Percentiles rank a stretch among this genome's conserved stretches.
Conservation (phyloP, 2,329 filamentous ascomycete species). For the Cyanodermella asteris region DNA sequence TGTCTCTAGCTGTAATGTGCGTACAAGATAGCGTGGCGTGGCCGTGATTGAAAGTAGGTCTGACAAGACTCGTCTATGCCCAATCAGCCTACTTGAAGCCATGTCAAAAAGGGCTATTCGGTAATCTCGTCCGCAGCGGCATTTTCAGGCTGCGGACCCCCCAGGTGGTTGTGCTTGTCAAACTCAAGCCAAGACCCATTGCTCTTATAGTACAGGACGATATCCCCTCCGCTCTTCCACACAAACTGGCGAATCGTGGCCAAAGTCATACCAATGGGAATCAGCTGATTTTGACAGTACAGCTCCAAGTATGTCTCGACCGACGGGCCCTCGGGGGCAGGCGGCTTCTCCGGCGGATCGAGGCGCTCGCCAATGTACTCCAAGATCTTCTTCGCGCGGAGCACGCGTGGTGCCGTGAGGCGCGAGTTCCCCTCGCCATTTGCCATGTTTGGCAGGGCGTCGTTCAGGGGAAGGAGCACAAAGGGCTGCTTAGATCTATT, state of each 20-base stretch:
- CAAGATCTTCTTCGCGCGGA: slow-evolving; percentile 84
- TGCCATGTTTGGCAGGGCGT: slow-evolving; percentile 51
- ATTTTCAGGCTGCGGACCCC: no score
- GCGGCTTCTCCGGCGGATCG: slow-evolving; percentile 41
- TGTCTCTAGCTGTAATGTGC: no score
- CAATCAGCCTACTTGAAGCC: no score
- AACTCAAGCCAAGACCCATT: no score
- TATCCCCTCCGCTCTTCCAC: slow-evolving; percentile 89
- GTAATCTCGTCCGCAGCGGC: no score
- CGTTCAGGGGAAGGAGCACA: slow-evolving; percentile 60
- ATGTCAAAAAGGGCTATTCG: no score
- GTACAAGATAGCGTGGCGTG: no score
- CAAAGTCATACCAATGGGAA: slow-evolving; percentile 74
- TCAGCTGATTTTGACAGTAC: slow-evolving; percentile 67
- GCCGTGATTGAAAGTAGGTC: no score
- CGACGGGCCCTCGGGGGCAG: slow-evolving; percentile 38
- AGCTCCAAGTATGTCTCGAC: slow-evolving; percentile 89
- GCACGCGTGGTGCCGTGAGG: slow-evolving; percentile 90
- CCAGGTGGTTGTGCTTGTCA: no score
- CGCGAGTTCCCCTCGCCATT: slow-evolving; percentile 64
- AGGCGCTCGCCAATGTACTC: slow-evolving; percentile 83
- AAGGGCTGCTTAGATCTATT: slow-evolving; percentile 96
- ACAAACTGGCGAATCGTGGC: slow-evolving; percentile 77
- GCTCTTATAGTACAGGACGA: slow-evolving; percentile 72
- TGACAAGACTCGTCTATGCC: no score